Evolutionary conservation across 2,329 filamentous ascomycete species (phyloP).

Genomic region (Venturia aucupariae): DNA sequence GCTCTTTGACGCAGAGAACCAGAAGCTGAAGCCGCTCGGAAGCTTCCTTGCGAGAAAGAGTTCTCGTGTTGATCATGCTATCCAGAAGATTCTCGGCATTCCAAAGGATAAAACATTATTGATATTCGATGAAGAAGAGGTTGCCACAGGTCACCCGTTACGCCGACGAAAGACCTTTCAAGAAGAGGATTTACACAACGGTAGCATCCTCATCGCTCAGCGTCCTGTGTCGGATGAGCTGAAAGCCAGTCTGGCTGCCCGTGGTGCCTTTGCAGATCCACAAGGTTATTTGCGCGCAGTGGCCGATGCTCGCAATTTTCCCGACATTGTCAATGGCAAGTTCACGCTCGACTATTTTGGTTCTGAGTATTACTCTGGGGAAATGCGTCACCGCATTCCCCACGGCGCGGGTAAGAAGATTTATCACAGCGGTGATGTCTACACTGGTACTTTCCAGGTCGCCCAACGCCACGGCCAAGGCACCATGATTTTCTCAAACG

Average conservation of each 20-base stretch:
- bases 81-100: conserved; percentile 24
- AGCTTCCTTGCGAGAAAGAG: conserved; percentile 25
- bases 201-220: conserved; percentile 25
- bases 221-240: conserved; percentile 23
- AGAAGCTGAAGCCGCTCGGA: conserved; percentile 25
- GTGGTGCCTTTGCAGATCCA: conserved; percentile 27
- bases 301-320: conserved; percentile 34
- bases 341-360: conserved; percentile 47
- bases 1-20: conserved; percentile 28
- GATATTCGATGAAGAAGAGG: conserved; percentile 40
- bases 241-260: conserved; percentile 23
- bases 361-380: conserved; percentile 47
- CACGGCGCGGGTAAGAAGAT: conserved; percentile 49
- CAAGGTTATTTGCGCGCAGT: conserved; percentile 36
- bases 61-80: conserved; percentile 26
- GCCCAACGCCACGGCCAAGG: conserved; percentile 47
- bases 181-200: conserved; percentile 19
- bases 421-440: conserved; percentile 45
- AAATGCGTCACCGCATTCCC: conserved; percentile 36
- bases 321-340: conserved; percentile 34
- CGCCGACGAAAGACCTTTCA: conserved; percentile 26
- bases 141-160: conserved; percentile 21
- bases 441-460: conserved; percentile 45
- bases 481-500: conserved; percentile 53
- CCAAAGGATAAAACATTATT: conserved; percentile 33